Percentiles rank a stretch among this genome's conserved stretches.
These are phyloP conservation scores for Solanum sejunctum DNA, from an alignment of 257 asterid species.

Conservation along the genomic window DNA sequence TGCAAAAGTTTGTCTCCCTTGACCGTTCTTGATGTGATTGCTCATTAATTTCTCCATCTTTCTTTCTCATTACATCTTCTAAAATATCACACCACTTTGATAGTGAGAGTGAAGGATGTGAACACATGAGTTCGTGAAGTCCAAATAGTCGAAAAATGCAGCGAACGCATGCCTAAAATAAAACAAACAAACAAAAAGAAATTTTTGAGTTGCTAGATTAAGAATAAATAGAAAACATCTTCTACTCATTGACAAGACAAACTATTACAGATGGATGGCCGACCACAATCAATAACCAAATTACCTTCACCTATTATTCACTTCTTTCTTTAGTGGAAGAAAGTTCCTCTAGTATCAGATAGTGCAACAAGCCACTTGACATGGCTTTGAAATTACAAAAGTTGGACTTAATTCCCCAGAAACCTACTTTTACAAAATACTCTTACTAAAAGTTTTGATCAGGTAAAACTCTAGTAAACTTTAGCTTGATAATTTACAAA, in stretches of 20 bases:
- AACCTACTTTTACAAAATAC: neutral
- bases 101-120: slow-evolving; percentile 31
- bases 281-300: neutral
- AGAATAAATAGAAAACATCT: neutral
- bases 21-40: slow-evolving; percentile 9
- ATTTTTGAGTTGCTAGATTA: neutral
- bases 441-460: neutral
- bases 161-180: slow-evolving; percentile 47
- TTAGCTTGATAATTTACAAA: neutral
- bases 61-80: slow-evolving; percentile 21
- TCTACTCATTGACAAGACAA: neutral
- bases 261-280: neutral
- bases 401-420: neutral
- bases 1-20: slow-evolving; percentile 36
- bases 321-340: neutral
- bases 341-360: neutral
- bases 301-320: neutral
- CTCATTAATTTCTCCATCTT: slow-evolving; percentile 7
- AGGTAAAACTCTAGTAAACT: neutral
- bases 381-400: neutral
- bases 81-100: slow-evolving; percentile 22
- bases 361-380: neutral
- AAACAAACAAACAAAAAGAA: neutral
- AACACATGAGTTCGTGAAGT: slow-evolving; percentile 24
- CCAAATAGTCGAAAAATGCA: slow-evolving; percentile 55